phyloP scores from a whole-genome alignment of 208 protist genomes.

The Crithidia bombi region DNA sequence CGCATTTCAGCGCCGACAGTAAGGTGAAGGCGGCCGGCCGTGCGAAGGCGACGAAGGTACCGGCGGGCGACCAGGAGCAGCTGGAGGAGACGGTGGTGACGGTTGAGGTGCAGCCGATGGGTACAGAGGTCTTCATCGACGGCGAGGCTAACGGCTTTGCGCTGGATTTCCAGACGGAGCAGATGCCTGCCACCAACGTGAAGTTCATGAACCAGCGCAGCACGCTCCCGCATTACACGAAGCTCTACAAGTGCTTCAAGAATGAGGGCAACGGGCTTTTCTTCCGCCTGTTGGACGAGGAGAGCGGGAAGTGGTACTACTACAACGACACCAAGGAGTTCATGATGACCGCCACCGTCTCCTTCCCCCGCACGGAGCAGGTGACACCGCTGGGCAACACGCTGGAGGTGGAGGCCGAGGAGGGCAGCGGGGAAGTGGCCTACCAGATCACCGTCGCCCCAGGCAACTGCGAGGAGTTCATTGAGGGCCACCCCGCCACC shows the following conservation, averaged over 20 bases:
- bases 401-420: slow-evolving; percentile 41
- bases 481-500: slow-evolving; percentile 47
- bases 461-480: slow-evolving; percentile 64
- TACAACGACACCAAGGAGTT: slow-evolving; percentile 85
- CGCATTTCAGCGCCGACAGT: slow-evolving; percentile 31
- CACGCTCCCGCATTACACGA: slow-evolving; percentile 33
- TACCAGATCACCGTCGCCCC: slow-evolving; percentile 62
- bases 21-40: slow-evolving; percentile 32
- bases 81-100: slow-evolving; percentile 35
- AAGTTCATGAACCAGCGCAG: slow-evolving; percentile 38
- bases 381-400: slow-evolving; percentile 70
- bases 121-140: slow-evolving; percentile 59
- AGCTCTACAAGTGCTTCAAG: slow-evolving; percentile 83
- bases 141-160: slow-evolving; percentile 45
- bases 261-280: slow-evolving; percentile 79
- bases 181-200: slow-evolving; percentile 28
- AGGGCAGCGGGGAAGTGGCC: slow-evolving; percentile 34
- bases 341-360: slow-evolving; percentile 71
- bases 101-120: slow-evolving; percentile 46
- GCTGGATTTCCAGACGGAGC: slow-evolving; percentile 50
- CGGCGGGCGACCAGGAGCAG: slow-evolving; percentile 1
- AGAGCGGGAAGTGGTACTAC: slow-evolving; percentile 68
- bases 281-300: slow-evolving; percentile 81
- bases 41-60: slow-evolving; percentile 22
- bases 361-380: slow-evolving; percentile 53